A percentile compares a stretch with the other conserved stretches of the same genome.
These are phyloP conservation scores for peach (Prunus persica) DNA, from an alignment of 306 rosid species.

Conservation along the genomic window Prunus_persica_NCBIv2 NC_034009.1:3301001-3301500, in stretches of 20 bases:
- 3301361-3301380: neutral
- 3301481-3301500: slow-evolving; percentile 83
- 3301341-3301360: neutral
- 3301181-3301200: neutral
- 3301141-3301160: no score
- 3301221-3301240: neutral
- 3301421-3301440: neutral
- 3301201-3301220: no score
- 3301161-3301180: no score
- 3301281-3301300: neutral
- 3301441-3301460: slow-evolving; percentile 91
- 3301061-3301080: neutral
- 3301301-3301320: neutral
- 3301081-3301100: neutral
- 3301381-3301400: neutral
- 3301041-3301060: neutral
- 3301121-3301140: neutral
- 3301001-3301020: neutral
- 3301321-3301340: neutral
- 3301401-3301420: neutral
- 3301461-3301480: slow-evolving; percentile 81
- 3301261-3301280: neutral
- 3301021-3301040: neutral
- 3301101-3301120: neutral
- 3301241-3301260: neutral